Percentiles rank a stretch among this genome's conserved stretches.
These are phyloP conservation scores for Tulasnella sp. DNA, from an alignment of 768 basidiomycete species.

Conservation along the genomic window DNA sequence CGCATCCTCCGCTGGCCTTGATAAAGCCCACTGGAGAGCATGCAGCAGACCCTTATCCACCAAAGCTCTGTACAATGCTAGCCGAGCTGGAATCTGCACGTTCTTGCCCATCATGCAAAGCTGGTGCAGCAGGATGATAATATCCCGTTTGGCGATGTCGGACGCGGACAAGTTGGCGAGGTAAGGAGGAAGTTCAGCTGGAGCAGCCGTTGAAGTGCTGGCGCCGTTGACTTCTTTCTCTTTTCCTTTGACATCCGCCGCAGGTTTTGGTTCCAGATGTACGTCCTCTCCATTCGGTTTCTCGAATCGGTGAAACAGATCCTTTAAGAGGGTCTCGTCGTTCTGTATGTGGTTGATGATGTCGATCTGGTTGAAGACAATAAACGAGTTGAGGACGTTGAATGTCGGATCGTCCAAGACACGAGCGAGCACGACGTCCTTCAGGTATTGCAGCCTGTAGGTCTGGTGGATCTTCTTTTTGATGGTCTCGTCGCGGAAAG, in stretches of 20 bases:
- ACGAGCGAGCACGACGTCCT: constrained; percentile 95
- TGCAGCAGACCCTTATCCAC: constrained; percentile 85
- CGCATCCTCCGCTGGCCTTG: constrained; percentile 55
- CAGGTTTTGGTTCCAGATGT: neutral
- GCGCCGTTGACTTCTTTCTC: constrained; percentile 39
- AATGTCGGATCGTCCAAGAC: constrained; percentile 94
- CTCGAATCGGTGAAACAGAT: constrained; percentile 73
- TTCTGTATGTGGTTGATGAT: constrained; percentile 87
- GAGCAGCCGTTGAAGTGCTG: neutral
- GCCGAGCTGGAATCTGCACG: constrained; percentile 81
- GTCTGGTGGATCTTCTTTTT: constrained; percentile 93
- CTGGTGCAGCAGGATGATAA: constrained; percentile 85
- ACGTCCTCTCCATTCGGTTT: constrained; percentile 19
- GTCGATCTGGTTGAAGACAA: constrained; percentile 99
- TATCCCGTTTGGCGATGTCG: constrained; percentile 55
- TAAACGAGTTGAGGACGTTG: constrained; percentile 93
- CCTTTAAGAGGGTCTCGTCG: constrained; percentile 68
- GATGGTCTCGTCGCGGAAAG: constrained; percentile 68
- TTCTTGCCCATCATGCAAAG: constrained; percentile 95
- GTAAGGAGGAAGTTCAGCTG: neutral
- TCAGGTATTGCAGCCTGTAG: constrained; percentile 94
- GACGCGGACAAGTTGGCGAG: neutral
- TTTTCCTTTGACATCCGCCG: constrained; percentile 30
- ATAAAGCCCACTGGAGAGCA: constrained; percentile 89
- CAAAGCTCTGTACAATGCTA: constrained; percentile 79